These are phyloP conservation scores for Clarireedia sp. DNA, from an alignment of 2,329 filamentous ascomycete genomes.

Conservation along the genomic window DNA sequence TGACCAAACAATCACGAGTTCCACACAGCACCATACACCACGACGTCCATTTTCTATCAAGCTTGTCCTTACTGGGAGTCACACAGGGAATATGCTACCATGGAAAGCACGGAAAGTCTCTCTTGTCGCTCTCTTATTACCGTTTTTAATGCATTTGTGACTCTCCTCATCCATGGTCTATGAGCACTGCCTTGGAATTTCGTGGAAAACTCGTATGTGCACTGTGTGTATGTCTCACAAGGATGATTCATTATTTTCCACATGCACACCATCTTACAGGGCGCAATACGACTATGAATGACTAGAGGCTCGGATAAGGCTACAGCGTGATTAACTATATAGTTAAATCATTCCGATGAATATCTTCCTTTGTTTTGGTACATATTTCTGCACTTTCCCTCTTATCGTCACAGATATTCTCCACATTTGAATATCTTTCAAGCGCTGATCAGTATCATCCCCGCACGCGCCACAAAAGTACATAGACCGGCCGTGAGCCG, in stretches of 20 bases:
- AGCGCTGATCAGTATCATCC: neutral
- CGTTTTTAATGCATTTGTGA: neutral
- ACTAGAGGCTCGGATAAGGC: conserved; percentile 16
- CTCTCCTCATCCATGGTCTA: neutral
- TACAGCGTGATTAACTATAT: conserved; percentile 23
- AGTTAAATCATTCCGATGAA: conserved; percentile 11
- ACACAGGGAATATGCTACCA: neutral
- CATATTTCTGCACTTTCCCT: conserved; percentile 1
- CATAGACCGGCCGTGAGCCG: conserved; percentile 29
- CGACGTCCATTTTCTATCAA: neutral
- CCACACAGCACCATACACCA: neutral
- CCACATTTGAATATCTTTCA: conserved; percentile 1
- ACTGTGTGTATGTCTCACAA: conserved; percentile 18
- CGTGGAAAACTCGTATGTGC: conserved; percentile 5
- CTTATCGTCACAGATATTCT: neutral
- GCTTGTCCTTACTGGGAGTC: conserved; percentile 10
- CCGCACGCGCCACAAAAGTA: conserved; percentile 10
- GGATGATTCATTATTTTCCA: conserved; percentile 21
- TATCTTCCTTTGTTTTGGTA: conserved; percentile 12
- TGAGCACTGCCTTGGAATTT: neutral
- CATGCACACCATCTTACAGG: conserved; percentile 18
- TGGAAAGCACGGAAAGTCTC: neutral
- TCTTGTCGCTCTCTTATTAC: conserved; percentile 36
- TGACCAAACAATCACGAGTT: conserved; percentile 10
- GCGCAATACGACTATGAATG: conserved; percentile 17